These are phyloP conservation scores for Trichoderma afroharzianum DNA, from an alignment of 2,329 filamentous ascomycete genomes.

Conservation along the genomic window DNA sequence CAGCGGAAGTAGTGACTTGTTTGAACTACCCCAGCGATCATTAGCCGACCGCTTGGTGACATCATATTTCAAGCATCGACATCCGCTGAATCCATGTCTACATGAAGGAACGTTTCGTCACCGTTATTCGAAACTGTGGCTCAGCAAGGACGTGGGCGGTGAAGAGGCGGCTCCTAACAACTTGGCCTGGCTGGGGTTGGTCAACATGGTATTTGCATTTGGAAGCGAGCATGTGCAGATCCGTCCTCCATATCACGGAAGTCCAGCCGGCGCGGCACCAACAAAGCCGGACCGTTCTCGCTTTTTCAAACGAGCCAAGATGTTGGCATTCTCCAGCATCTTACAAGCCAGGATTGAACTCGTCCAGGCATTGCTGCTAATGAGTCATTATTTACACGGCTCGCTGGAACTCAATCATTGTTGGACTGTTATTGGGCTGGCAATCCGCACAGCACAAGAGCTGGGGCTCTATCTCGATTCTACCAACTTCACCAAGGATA, in stretches of 20 bases:
- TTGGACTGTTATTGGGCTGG: conserved; percentile 8
- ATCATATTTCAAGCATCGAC: conserved; percentile 8
- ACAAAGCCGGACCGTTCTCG: conserved; percentile 4
- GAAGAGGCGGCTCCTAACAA: conserved; percentile 11
- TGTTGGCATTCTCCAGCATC: conserved; percentile 9
- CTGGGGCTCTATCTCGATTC: conserved; percentile 8
- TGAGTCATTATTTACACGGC: conserved; percentile 12
- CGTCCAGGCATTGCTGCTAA: conserved; percentile 3
- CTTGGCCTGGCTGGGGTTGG: neutral
- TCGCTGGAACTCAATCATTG: conserved; percentile 9
- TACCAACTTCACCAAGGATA: neutral
- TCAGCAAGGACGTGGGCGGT: conserved; percentile 7
- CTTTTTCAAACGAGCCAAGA: conserved; percentile 11
- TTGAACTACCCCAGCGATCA: conserved; percentile 7
- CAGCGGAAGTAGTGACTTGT: conserved; percentile 1
- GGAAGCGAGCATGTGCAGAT: conserved; percentile 6
- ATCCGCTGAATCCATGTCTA: conserved; percentile 8
- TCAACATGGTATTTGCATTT: conserved; percentile 14
- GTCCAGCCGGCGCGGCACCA: neutral
- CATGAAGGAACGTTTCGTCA: conserved; percentile 10
- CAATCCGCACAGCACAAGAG: conserved; percentile 8
- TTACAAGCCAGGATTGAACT: conserved; percentile 9
- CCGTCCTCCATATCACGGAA: neutral
- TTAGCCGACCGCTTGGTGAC: conserved; percentile 1
- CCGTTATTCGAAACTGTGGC: conserved; percentile 3